Evolutionary conservation across 1,284 basidiomycete genomes (phyloP).

Genomic region (Puccinia polysora): DNA sequence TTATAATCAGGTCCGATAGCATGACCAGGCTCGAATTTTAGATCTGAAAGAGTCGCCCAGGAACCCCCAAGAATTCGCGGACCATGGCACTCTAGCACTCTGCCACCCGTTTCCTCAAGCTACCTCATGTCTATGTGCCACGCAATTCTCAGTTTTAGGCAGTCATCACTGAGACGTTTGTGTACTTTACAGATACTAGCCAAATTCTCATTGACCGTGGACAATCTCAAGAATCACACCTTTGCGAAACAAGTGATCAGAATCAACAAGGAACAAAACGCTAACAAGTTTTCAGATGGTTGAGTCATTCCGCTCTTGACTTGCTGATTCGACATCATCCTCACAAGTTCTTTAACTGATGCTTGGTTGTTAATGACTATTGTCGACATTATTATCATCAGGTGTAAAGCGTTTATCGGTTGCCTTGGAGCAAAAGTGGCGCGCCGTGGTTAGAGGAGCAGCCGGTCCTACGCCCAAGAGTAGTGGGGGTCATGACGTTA

Average conservation of each 20-base stretch:
- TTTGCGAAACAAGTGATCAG: constrained; percentile 42
- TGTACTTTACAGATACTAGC: constrained; percentile 24
- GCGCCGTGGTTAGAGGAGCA: constrained; percentile 12
- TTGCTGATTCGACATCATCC: background rate
- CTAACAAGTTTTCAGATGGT: constrained; percentile 36
- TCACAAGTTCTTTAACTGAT: background rate
- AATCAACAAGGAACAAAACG: constrained; percentile 40
- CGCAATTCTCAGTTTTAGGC: too few relatives aligned
- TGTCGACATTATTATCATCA: background rate
- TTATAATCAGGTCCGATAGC: too few relatives aligned
- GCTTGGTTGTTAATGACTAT: background rate
- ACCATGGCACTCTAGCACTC: too few relatives aligned
- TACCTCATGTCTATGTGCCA: too few relatives aligned
- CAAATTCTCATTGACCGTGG: constrained; percentile 37
- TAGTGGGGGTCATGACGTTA: background rate
- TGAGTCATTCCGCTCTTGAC: constrained; percentile 2
- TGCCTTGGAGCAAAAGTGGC: constrained; percentile 35
- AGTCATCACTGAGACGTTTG: background rate
- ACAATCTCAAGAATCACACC: constrained; percentile 35
- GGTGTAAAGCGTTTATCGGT: constrained; percentile 25
- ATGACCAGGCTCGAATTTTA: too few relatives aligned
- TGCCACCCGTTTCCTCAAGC: too few relatives aligned
- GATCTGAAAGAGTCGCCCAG: too few relatives aligned
- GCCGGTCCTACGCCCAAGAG: constrained; percentile 11
- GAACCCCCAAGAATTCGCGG: too few relatives aligned